Conservation (phyloP, 1,139 yeast genomes). For the Saccharomyces pastorianus region DNA sequence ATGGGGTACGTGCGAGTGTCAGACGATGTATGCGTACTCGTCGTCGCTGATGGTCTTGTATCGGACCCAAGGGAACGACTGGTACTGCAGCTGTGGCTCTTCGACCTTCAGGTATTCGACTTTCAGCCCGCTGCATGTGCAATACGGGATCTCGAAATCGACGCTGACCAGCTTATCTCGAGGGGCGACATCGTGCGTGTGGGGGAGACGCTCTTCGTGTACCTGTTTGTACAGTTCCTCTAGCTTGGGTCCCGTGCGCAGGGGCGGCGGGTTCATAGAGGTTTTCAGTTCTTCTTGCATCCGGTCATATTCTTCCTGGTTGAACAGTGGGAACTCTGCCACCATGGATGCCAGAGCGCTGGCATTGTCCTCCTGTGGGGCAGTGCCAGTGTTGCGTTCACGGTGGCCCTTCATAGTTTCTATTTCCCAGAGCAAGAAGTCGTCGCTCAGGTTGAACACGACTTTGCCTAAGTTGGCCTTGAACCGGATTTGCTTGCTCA, state of each 20-base stretch:
- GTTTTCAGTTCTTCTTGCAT: slow-evolving; percentile 38
- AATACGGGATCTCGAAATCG: slow-evolving; percentile 59
- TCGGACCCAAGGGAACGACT: slow-evolving; percentile 77
- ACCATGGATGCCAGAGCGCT: slow-evolving; percentile 39
- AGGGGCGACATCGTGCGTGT: slow-evolving; percentile 16
- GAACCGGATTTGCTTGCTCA: slow-evolving; percentile 49
- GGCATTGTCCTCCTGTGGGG: background rate
- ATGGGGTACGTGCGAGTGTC: background rate
- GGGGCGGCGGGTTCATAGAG: slow-evolving; percentile 39
- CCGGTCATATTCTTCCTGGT: slow-evolving; percentile 45
- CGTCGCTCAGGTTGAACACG: slow-evolving; percentile 56
- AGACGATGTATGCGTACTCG: slow-evolving; percentile 31
- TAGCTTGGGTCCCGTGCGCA: slow-evolving; percentile 30
- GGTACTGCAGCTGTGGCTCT: slow-evolving; percentile 61
- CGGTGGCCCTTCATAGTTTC: slow-evolving; percentile 40
- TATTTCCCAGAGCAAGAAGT: slow-evolving; percentile 55
- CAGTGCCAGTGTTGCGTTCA: slow-evolving; percentile 32
- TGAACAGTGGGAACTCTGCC: slow-evolving; percentile 55
- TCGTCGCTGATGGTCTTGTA: slow-evolving; percentile 52
- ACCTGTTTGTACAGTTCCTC: slow-evolving; percentile 31
- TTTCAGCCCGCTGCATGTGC: slow-evolving; percentile 63
- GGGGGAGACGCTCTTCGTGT: slow-evolving; percentile 36
- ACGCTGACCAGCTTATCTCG: slow-evolving; percentile 41
- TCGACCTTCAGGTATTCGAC: slow-evolving; percentile 63
- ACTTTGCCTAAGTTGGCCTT: slow-evolving; percentile 60